Conservation (phyloP, 2,329 filamentous ascomycete species). For the Lachnellula arida region DNA sequence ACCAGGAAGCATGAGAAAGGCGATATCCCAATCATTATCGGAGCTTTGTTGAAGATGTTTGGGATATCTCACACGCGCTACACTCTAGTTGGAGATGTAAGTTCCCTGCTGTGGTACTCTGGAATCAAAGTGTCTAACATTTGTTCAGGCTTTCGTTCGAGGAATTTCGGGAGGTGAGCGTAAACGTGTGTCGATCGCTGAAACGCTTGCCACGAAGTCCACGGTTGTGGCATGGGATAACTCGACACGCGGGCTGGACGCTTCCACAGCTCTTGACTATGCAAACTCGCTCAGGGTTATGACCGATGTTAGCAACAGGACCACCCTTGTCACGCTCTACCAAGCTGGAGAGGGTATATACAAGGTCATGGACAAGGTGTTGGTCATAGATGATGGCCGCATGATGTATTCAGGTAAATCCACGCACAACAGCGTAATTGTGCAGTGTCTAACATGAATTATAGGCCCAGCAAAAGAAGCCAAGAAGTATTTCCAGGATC, state of each 20-base stretch:
- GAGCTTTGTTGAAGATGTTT: slow-evolving; percentile 71
- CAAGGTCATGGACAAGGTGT: slow-evolving; percentile 72
- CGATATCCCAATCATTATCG: slow-evolving; percentile 64
- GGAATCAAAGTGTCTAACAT: too few species aligned
- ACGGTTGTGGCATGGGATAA: slow-evolving; percentile 78
- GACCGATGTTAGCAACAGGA: slow-evolving; percentile 70
- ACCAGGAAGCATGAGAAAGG: slow-evolving; percentile 61
- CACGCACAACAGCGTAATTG: background rate
- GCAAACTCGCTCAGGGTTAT: slow-evolving; percentile 65
- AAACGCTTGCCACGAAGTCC: slow-evolving; percentile 69
- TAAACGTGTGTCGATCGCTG: slow-evolving; percentile 75
- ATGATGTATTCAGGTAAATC: slow-evolving; percentile 56
- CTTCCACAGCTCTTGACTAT: slow-evolving; percentile 74
- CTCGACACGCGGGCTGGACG: slow-evolving; percentile 73
- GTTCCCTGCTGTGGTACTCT: slow-evolving; percentile 39
- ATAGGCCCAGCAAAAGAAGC: slow-evolving; percentile 50
- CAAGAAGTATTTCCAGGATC: slow-evolving; percentile 58
- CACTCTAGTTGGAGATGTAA: slow-evolving; percentile 66
- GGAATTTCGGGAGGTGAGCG: slow-evolving; percentile 77
- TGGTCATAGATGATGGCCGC: slow-evolving; percentile 69
- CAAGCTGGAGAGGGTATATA: slow-evolving; percentile 68
- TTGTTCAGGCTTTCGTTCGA: slow-evolving; percentile 43
- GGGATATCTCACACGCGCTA: slow-evolving; percentile 71
- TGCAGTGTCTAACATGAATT: background rate
- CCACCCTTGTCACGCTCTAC: slow-evolving; percentile 64